Evolutionary conservation across 225 moss, liverwort and hornwort species (phyloP), one percentile per base, ranked within the genome.

Genomic region (Marchantia polymorpha): DNA sequence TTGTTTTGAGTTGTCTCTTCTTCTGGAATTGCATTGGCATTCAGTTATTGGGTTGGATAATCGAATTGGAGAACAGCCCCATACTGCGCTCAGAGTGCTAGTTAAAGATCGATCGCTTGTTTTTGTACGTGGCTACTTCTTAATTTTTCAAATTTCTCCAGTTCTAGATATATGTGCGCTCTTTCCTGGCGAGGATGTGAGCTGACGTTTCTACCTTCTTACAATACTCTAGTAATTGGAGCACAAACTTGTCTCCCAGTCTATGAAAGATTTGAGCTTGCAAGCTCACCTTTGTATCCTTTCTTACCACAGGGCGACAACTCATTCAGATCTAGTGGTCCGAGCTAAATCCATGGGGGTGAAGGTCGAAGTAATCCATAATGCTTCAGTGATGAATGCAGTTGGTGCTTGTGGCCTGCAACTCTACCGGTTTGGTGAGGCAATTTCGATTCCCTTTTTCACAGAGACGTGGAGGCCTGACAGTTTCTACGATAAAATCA

Each of bases 391-490:
- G 25, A 93, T 99, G 93, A 99, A 94, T 83, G 99, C 99, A 67
- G 95, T 99, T 50, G 99, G 99, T 82, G 92, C 95, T 77, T 99
- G 99, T 70, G 99, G 99, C 13, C 86, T 99, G 72, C 99, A 99
- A 82, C 88, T 99, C 73, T 99, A 99, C 89, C 93, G 93, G 27
- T 99, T 89, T 67, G 99, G 99, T 49, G 99, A 99, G 90, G 89
- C 95, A n/a, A 95, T 95, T 75, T 99, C 99, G 10, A 92, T 95
- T 60, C 99, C 99, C 27, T 99, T 95, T 66, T 99, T 95, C 77
- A 99, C 99, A 53, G 99, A 95, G 59, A 95, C 95, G 54, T 99
- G 99, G 99, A 86, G 95, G 70, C 99, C 99, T 27, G 99, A 95
- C 51, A 99, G 99, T 81, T 95, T 99, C 63, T 99, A 99, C 71